Conservation (phyloP, 1,139 yeast genomes). For the Magnusiomyces suaveolens region DNA sequence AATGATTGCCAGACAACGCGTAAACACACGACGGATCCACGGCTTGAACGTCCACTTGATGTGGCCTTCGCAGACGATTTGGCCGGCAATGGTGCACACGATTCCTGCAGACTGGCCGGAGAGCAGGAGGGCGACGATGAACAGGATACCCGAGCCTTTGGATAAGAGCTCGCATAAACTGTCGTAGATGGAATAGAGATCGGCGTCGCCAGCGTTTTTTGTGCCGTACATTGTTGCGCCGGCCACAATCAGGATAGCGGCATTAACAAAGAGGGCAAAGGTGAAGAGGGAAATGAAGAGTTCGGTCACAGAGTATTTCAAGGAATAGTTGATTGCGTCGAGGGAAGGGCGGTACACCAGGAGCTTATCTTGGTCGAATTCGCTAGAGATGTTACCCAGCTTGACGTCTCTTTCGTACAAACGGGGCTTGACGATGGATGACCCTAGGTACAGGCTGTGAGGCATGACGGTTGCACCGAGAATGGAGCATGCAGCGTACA, state of each 20-base stretch:
- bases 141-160: constrained; percentile 85
- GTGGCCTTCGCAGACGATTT: constrained; percentile 93
- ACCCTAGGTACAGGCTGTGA: constrained; percentile 82
- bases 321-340: constrained; percentile 59
- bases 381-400: constrained; percentile 42
- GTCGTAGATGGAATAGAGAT: constrained; percentile 76
- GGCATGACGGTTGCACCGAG: constrained; percentile 98
- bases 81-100: constrained; percentile 96
- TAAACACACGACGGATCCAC: constrained; percentile 71
- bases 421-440: constrained; percentile 87
- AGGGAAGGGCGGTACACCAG: constrained; percentile 52
- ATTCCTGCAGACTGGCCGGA: constrained; percentile 98
- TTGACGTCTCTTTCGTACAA: constrained; percentile 69
- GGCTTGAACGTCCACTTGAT: constrained; percentile 79
- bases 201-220: constrained; percentile 73
- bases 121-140: constrained; percentile 82
- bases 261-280: constrained; percentile 76
- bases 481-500: constrained; percentile 80
- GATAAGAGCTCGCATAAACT: constrained; percentile 65
- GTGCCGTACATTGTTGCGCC: constrained; percentile 68
- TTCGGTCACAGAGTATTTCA: constrained; percentile 67
- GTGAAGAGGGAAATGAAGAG: constrained; percentile 63
- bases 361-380: constrained; percentile 25
- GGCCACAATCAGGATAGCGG: constrained; percentile 75
- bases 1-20: constrained; percentile 74